Base-by-base conservation (phyloP, 2,329 filamentous ascomycete species). In the Phialemonium atrogriseum region DNA sequence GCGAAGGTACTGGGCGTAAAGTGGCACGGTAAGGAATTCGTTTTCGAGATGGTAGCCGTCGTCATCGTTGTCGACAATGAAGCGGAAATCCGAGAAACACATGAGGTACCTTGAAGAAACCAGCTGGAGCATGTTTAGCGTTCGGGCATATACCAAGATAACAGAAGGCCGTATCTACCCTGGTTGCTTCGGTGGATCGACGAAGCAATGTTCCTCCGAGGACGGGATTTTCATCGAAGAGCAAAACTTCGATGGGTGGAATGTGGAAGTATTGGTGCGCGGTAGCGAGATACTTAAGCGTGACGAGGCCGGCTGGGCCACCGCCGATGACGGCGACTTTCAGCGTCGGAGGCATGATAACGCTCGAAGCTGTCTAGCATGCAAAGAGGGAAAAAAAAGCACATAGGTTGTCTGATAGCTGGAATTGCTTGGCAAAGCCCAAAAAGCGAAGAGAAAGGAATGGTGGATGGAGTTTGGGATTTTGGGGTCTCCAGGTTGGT, bases 31-130 rank as follows among this genome's bases (percentile, higher is more conserved):
- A 7, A 67, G 40, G 35, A 69, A 69, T 37, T 68, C 64, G 7
- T 63, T 57, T 1, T 54, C 54, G n/a, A n/a, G n/a, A n/a, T n/a
- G n/a, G n/a, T n/a, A n/a, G n/a, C n/a, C n/a, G n/a, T n/a, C n/a
- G n/a, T n/a, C n/a, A n/a, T n/a, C n/a, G n/a, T n/a, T n/a, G 8
- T 62, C 53, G 2, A 49, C 30, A 2, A 59, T 48, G 5, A 62
- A 52, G 1, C 66, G 57, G 36, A 64, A 65, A 39, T 70, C 66
- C 1, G 66, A 70, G 38, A 70, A 70, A 12, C 59, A 50, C 0
- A 65, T 70, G 7, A 71, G 51, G 25, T 67, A 64, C 38, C 66
- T 67, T 4, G 64, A 68, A 2, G 61, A 66, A 2, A 70, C 65
- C 2, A 68, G 54, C 57, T 60, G 13, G 15, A 17, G 27, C n/a